These are phyloP conservation scores for Mycena filopes DNA, from an alignment of 768 basidiomycete species.

Conservation along the genomic window DNA sequence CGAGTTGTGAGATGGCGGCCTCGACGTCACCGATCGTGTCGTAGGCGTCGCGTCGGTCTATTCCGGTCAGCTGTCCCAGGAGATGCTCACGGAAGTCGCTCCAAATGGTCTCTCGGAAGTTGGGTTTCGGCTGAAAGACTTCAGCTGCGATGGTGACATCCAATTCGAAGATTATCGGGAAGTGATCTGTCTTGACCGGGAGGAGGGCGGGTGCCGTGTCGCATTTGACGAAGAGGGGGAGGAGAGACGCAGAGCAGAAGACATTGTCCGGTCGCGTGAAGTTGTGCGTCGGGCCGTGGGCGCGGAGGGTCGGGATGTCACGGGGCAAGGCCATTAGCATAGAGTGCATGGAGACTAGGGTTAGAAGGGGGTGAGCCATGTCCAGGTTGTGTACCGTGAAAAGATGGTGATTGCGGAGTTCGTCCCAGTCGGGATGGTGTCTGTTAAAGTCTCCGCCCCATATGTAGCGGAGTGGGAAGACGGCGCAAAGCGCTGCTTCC, in stretches of 20 bases:
- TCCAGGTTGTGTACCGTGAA: conserved; percentile 43
- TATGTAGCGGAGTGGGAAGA: conserved; percentile 23
- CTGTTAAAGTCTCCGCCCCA: conserved; percentile 55
- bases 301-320: conserved; percentile 47
- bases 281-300: conserved; percentile 42
- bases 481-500: background rate
- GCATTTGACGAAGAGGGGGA: conserved; percentile 39
- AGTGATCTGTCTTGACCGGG: conserved; percentile 50
- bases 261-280: conserved; percentile 56
- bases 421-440: conserved; percentile 55
- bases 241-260: conserved; percentile 39
- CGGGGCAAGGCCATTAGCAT: conserved; percentile 49
- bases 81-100: conserved; percentile 39
- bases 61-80: background rate
- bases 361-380: conserved; percentile 39
- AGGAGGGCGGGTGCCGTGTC: conserved; percentile 24
- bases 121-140: background rate
- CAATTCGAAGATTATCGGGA: conserved; percentile 46
- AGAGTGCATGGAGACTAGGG: conserved; percentile 34
- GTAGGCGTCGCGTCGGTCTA: background rate
- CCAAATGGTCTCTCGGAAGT: conserved; percentile 46
- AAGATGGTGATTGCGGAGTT: conserved; percentile 43
- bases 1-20: conserved; percentile 16
- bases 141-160: conserved; percentile 25
- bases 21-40: conserved; percentile 9